phyloP scores from a whole-genome alignment of 495 filamentous ascomycete species.

The Talaromyces nanjingensis region DNA sequence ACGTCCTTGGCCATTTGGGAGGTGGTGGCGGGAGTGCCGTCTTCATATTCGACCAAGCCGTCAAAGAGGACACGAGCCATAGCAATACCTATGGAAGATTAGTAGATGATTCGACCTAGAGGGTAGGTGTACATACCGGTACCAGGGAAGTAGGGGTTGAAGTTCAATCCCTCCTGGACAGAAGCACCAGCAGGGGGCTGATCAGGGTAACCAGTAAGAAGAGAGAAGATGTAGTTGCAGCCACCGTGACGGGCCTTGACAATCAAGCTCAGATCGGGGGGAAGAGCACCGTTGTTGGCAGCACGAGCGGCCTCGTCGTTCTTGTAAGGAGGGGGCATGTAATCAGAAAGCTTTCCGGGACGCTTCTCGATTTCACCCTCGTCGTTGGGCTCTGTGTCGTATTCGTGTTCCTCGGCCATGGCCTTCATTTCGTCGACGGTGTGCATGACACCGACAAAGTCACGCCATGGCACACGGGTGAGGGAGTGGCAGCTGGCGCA shows the following conservation, averaged over 20 bases:
- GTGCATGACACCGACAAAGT: slow-evolving; percentile 83
- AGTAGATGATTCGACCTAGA: not conserved
- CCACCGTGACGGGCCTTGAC: slow-evolving; percentile 96
- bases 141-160: slow-evolving; percentile 99
- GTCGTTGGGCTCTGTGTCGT: slow-evolving; percentile 97
- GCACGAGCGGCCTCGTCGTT: slow-evolving; percentile 98
- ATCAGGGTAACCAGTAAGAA: slow-evolving; percentile 98
- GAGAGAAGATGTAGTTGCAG: slow-evolving; percentile 95
- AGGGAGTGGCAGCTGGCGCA: slow-evolving; percentile 98
- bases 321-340: slow-evolving; percentile 89
- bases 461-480: slow-evolving; percentile 84
- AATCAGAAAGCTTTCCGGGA: slow-evolving; percentile 95
- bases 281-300: slow-evolving; percentile 95
- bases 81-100: slow-evolving; percentile 60
- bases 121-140: slow-evolving; percentile 51
- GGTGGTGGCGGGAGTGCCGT: slow-evolving; percentile 85
- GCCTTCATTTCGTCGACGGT: slow-evolving; percentile 97
- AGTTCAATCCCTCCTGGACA: slow-evolving; percentile 85
- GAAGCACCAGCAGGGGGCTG: slow-evolving; percentile 83
- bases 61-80: slow-evolving; percentile 99
- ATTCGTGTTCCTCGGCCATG: slow-evolving; percentile 96
- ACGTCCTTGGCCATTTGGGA: slow-evolving; percentile 99
- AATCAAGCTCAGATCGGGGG: slow-evolving; percentile 96
- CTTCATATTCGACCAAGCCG: slow-evolving; percentile 97
- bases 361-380: slow-evolving; percentile 97